Evolutionary conservation across 306 rosid genomes (phyloP), one percentile per base, ranked within the genome.

Genomic region (Sindora glabra): DNA sequence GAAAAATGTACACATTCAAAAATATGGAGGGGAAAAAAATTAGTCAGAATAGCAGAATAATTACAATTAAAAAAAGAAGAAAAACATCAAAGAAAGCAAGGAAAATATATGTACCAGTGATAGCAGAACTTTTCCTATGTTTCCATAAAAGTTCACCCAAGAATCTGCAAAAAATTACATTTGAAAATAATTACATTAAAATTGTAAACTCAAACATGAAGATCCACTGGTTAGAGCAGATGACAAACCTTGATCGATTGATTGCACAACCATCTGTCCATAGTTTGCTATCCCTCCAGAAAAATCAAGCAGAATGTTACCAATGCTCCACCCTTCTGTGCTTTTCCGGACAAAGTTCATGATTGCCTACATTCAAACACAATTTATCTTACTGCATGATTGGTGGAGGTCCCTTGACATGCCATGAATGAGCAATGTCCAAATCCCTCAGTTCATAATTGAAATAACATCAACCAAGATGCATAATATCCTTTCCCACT

Each of bases 241-340:
- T 32, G 37, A 58, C 67, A 40, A 10, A 88, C 96, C 77, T 78
- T 88, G 96, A 64, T 88, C 96, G 55, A 78, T 67, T 48, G 96
- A 88, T 8, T 88, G 96, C 23, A 75, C 60, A 61, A 59, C 73
- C 96, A 88, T 85, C 67, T 88, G 90, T 5, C 61, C 65, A 39
- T 76, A 80, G 58, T 64, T 82, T 59, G 84, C 51, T 16, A 76
- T 36, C 29, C 86, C 84, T 76, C 94, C 96, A 5, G 62, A 19
- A 45, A 85, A 78, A 75, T 88, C 96, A 1, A 88, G 77, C 37
- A 85, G 52, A 36, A 80, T 75, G 56, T 78, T 78, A 41, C 88
- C 94, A 36, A 88, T 82, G 77, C 90, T 80, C 68, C 85, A 85
- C 65, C 96, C 94, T 25, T 74, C 62, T 0, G 90, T 88, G 84